A percentile compares a stretch with the other conserved stretches of the same genome.
These are phyloP conservation scores for Wickerhamiella siamensis DNA, from an alignment of 805 yeast species.

Conservation along the genomic window DNA sequence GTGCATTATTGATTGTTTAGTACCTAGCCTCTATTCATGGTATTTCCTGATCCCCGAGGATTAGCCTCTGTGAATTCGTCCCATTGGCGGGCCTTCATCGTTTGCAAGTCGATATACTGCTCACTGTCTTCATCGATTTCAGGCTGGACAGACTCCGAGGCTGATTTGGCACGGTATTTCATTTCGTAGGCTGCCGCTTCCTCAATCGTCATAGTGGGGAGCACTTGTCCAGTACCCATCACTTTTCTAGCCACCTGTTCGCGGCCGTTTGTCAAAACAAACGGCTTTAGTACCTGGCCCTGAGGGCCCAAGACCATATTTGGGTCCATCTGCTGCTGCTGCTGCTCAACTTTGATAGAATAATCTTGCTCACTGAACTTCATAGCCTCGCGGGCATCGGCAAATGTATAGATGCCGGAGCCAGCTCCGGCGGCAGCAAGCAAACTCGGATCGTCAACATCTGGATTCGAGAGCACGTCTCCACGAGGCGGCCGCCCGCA, in stretches of 20 bases:
- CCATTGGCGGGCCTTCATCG: conserved; percentile 74
- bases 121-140: conserved; percentile 49
- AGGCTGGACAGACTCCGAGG: conserved; percentile 23
- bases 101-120: conserved; percentile 45
- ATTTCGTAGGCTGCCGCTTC: conserved; percentile 79
- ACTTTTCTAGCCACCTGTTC: conserved; percentile 45
- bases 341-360: conserved; percentile 3
- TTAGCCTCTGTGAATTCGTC: conserved; percentile 83
- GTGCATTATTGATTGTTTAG: too few species aligned
- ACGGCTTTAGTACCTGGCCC: conserved; percentile 76
- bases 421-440: not conserved
- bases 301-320: conserved; percentile 23
- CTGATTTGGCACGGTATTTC: conserved; percentile 39
- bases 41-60: conserved; percentile 84
- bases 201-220: conserved; percentile 91
- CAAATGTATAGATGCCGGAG: not conserved
- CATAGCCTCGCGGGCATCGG: not conserved
- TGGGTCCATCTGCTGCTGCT: not conserved
- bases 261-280: conserved; percentile 44
- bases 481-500: not conserved
- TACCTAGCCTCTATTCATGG: conserved; percentile 51
- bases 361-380: not conserved
- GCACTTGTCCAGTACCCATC: conserved; percentile 77
- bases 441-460: not conserved
- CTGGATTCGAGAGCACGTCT: not conserved